phyloP scores from a whole-genome alignment of 352 stramenopile species.

The Globisporangium viniferum region DNA sequence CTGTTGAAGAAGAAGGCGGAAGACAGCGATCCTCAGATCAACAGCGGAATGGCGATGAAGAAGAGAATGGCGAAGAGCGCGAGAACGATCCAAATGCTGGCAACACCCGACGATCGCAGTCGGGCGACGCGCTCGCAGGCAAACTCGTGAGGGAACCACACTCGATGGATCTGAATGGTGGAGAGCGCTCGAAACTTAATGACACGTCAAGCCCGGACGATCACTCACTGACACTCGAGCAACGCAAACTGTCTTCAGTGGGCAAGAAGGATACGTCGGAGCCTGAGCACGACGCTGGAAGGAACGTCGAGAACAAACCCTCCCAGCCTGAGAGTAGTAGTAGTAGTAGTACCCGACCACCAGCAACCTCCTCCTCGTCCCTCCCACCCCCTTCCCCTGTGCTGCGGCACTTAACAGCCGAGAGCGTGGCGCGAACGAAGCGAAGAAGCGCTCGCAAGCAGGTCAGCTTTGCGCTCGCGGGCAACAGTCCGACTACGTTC shows the following conservation, averaged over 20 bases:
- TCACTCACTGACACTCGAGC: not conserved
- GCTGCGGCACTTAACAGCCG: not conserved
- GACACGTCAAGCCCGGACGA: not conserved
- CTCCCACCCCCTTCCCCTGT: slow-evolving; percentile 4
- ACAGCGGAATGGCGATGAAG: not conserved
- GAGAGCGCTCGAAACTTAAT: not conserved
- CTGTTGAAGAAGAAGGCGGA: not conserved
- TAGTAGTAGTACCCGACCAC: not conserved
- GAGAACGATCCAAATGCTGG: slow-evolving; percentile 1
- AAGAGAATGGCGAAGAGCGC: not conserved
- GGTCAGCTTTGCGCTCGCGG: slow-evolving; percentile 19
- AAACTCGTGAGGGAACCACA: not conserved
- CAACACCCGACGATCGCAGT: slow-evolving; percentile 5
- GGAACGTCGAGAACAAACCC: not conserved
- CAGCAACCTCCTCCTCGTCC: not conserved
- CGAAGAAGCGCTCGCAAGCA: slow-evolving; percentile 15
- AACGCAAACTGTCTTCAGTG: not conserved
- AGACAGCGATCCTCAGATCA: not conserved
- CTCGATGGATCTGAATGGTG: not conserved
- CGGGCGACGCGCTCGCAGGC: not conserved
- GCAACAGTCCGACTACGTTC: slow-evolving; percentile 15
- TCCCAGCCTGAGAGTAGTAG: not conserved
- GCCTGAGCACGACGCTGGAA: not conserved
- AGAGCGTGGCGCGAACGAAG: slow-evolving; percentile 1
- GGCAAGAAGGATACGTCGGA: not conserved